phyloP scores from a whole-genome alignment of 2,329 filamentous ascomycete genomes.

The Pseudofabraea citricarpa region DNA sequence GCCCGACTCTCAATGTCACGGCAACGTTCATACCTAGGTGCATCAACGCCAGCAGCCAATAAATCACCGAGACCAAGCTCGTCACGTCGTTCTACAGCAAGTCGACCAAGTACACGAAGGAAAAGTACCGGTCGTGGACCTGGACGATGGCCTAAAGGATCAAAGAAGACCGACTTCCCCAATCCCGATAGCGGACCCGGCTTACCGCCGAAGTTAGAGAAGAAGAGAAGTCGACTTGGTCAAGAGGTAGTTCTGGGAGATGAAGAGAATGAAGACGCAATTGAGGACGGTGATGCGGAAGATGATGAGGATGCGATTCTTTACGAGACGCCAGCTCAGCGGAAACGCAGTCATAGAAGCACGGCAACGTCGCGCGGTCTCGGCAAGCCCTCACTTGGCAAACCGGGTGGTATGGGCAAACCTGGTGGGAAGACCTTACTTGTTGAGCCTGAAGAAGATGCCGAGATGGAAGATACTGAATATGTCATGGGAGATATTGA shows the following conservation, averaged over 20 bases:
- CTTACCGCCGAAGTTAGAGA: constrained; percentile 44
- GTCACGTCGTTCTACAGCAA: constrained; percentile 16
- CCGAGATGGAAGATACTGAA: constrained; percentile 22
- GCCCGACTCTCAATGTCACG: constrained; percentile 22
- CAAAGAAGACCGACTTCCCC: constrained; percentile 61
- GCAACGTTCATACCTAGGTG: constrained; percentile 10
- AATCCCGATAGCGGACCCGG: constrained; percentile 62
- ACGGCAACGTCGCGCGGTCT: constrained; percentile 4
- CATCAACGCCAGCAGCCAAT: constrained; percentile 5
- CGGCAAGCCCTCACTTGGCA: constrained; percentile 4
- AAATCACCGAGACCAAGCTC: constrained; percentile 22
- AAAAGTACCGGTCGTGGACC: constrained; percentile 60
- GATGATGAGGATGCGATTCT: constrained; percentile 11
- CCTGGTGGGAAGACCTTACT: constrained; percentile 2
- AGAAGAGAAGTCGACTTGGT: constrained; percentile 25
- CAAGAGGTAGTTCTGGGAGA: constrained; percentile 27
- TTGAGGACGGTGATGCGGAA: constrained; percentile 15
- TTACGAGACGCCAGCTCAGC: constrained; percentile 12
- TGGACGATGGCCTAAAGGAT: constrained; percentile 63
- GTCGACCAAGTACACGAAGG: constrained; percentile 36
- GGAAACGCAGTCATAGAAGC: constrained; percentile 11
- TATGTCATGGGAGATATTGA: constrained; percentile 8
- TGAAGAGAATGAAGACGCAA: constrained; percentile 17
- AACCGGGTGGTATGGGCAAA: constrained; percentile 4
- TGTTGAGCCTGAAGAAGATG: constrained; percentile 9